These are phyloP conservation scores for Stygiomarasmius scandens DNA, from an alignment of 1,284 basidiomycete genomes.

Conservation along the genomic window DNA sequence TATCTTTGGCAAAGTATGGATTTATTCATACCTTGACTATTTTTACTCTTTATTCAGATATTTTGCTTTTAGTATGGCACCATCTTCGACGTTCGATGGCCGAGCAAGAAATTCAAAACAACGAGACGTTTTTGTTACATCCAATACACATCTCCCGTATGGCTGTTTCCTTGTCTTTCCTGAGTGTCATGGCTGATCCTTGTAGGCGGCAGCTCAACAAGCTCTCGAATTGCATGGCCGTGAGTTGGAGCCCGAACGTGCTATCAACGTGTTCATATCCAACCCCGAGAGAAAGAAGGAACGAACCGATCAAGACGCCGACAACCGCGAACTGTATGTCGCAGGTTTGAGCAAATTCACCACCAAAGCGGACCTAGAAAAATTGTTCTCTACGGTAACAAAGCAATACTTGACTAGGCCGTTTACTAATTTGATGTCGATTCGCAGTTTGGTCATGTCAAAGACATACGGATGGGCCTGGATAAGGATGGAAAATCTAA, in stretches of 20 bases:
- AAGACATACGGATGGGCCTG: slow-evolving; percentile 77
- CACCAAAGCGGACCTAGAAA: slow-evolving; percentile 73
- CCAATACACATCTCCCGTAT: slow-evolving; percentile 83
- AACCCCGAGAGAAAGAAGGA: slow-evolving; percentile 89
- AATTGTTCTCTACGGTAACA: slow-evolving; percentile 73
- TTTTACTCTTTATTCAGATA: slow-evolving; percentile 11
- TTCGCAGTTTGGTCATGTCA: slow-evolving; percentile 76
- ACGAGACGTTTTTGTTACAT: slow-evolving; percentile 94
- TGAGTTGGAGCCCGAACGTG: slow-evolving; percentile 69
- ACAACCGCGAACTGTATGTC: slow-evolving; percentile 85
- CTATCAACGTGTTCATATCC: slow-evolving; percentile 84
- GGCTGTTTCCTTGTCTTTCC: slow-evolving; percentile 27
- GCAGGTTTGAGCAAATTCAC: slow-evolving; percentile 80
- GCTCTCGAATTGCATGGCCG: slow-evolving; percentile 79
- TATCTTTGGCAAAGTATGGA: slow-evolving; percentile 80
- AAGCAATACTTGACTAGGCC: background rate
- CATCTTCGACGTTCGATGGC: slow-evolving; percentile 96
- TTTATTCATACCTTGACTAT: background rate
- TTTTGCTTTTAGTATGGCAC: slow-evolving; percentile 69
- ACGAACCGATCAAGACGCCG: slow-evolving; percentile 82
- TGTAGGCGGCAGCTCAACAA: slow-evolving; percentile 70
- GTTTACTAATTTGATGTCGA: slow-evolving; percentile 17
- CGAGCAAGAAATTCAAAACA: slow-evolving; percentile 93
- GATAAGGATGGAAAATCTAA: slow-evolving; percentile 74
- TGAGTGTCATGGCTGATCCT: background rate